Conservation (phyloP, 768 basidiomycete genomes). For the Clavaria fumosa region DNA sequence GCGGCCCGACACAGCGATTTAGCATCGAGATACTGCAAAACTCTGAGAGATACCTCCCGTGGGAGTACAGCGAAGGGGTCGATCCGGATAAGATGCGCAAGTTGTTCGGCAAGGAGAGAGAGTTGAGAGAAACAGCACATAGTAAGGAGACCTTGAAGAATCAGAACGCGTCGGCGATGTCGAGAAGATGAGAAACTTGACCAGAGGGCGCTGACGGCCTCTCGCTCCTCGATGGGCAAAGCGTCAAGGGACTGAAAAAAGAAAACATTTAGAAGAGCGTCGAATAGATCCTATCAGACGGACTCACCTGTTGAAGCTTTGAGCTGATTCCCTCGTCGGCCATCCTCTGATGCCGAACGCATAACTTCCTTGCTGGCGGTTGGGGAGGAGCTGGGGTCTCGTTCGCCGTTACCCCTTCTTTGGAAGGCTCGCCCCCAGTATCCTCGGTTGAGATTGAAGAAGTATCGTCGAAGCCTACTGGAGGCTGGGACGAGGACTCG, state of each 20-base stretch:
- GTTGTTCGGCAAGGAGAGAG: constrained; percentile 86
- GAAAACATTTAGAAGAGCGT: constrained; percentile 5
- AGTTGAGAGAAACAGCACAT: constrained; percentile 99
- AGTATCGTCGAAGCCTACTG: no score
- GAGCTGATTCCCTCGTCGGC: constrained; percentile 90
- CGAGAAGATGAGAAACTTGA: constrained; percentile 92
- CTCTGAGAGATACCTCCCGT: constrained; percentile 74
- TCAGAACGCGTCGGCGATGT: constrained; percentile 80
- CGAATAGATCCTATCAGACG: not conserved
- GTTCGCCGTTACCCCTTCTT: no score
- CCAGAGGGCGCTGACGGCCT: constrained; percentile 87
- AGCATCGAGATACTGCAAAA: constrained; percentile 82
- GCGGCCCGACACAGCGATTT: constrained; percentile 87
- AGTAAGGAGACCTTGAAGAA: constrained; percentile 90
- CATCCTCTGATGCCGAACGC: constrained; percentile 89
- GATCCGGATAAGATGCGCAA: constrained; percentile 83
- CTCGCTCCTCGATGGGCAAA: constrained; percentile 71
- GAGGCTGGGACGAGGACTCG: no score
- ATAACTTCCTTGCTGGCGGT: constrained; percentile 54
- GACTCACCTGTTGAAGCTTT: constrained; percentile 73
- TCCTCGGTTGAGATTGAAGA: no score
- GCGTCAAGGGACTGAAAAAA: constrained; percentile 71
- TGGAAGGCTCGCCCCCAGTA: no score
- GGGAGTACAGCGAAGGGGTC: constrained; percentile 89
- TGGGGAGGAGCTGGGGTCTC: constrained; percentile 9